A percentile compares a stretch with the other conserved stretches of the same genome.
Evolutionary conservation across 495 filamentous ascomycete species (phyloP).

Genomic region (Aspergillus biplanus): DNA sequence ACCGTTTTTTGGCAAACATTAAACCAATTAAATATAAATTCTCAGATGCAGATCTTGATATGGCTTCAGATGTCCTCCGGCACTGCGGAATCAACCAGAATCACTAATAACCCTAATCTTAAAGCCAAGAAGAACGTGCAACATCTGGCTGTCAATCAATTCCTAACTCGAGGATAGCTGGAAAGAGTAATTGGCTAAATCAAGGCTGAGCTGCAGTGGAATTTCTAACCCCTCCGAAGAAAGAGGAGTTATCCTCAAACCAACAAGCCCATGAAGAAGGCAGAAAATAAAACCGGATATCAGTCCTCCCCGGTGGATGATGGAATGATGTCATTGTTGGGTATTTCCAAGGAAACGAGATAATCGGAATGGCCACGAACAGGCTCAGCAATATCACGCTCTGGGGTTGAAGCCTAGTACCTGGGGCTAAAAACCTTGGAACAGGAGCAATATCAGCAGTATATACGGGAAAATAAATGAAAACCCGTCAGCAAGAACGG

Average conservation of each 20-base stretch:
- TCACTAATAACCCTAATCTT: conserved; percentile 5
- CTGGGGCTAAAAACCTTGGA: conserved; percentile 5
- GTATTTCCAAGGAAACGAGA: conserved; percentile 15
- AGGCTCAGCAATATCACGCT: not conserved
- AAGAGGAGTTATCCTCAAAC: not conserved
- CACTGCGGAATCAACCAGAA: conserved; percentile 9
- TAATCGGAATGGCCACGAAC: not conserved
- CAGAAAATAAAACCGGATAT: not conserved
- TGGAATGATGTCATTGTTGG: conserved; percentile 14
- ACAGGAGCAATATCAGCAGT: not conserved
- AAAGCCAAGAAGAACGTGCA: conserved; percentile 17
- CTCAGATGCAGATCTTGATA: conserved; percentile 8
- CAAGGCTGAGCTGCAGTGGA: conserved; percentile 17
- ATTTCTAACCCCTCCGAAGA: conserved; percentile 7
- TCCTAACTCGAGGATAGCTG: conserved; percentile 14
- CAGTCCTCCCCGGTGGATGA: not conserved
- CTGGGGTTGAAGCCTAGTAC: not conserved
- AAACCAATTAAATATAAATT: no score
- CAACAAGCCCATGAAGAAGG: not conserved
- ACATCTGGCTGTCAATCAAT: conserved; percentile 9
- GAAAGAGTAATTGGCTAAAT: conserved; percentile 6
- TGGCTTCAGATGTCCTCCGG: not conserved
- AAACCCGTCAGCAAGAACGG: not conserved
- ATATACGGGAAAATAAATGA: not conserved
- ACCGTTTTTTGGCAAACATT: no score